These are phyloP conservation scores for Dryas drummondii DNA, from an alignment of 306 rosid species.

Conservation along the genomic window DNA sequence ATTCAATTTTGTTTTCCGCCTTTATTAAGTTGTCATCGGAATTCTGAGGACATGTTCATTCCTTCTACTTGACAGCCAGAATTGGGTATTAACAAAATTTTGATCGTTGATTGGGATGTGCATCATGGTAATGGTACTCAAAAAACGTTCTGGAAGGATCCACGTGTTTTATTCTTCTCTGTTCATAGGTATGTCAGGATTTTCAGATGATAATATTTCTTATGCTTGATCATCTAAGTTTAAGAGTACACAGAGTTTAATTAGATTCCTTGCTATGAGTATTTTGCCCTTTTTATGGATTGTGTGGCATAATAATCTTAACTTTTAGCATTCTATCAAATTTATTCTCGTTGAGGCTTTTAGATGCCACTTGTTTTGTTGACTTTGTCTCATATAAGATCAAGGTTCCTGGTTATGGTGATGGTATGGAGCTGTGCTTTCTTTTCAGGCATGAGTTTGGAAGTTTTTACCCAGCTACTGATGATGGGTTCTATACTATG, in stretches of 20 bases:
- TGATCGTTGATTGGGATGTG: constrained; percentile 97
- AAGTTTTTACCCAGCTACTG: constrained; percentile 70
- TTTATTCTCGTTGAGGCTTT: constrained; percentile 4
- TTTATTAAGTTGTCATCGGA: constrained; percentile 8
- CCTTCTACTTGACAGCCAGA: constrained; percentile 65
- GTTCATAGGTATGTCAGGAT: constrained; percentile 70
- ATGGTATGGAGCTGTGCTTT: constrained; percentile 24
- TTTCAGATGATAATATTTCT: not conserved
- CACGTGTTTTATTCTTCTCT: constrained; percentile 90
- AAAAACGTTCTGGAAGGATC: constrained; percentile 81
- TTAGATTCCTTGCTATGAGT: not conserved
- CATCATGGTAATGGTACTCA: constrained; percentile 99
- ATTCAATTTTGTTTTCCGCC: not conserved
- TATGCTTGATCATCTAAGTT: constrained; percentile 2
- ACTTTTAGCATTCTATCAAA: constrained; percentile 1
- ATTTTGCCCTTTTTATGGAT: constrained; percentile 8
- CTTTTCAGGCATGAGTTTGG: constrained; percentile 85
- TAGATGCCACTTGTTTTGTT: constrained; percentile 8
- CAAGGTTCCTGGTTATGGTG: constrained; percentile 21
- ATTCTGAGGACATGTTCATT: constrained; percentile 19
- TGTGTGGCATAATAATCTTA: not conserved
- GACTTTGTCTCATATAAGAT: constrained; percentile 14
- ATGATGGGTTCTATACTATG: constrained; percentile 73
- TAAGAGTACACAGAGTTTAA: not conserved
- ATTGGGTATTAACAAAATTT: constrained; percentile 63